A percentile compares a stretch with the other conserved stretches of the same genome.
These are phyloP conservation scores for Tephrocybe rancida DNA, from an alignment of 768 basidiomycete species.

Conservation along the genomic window DNA sequence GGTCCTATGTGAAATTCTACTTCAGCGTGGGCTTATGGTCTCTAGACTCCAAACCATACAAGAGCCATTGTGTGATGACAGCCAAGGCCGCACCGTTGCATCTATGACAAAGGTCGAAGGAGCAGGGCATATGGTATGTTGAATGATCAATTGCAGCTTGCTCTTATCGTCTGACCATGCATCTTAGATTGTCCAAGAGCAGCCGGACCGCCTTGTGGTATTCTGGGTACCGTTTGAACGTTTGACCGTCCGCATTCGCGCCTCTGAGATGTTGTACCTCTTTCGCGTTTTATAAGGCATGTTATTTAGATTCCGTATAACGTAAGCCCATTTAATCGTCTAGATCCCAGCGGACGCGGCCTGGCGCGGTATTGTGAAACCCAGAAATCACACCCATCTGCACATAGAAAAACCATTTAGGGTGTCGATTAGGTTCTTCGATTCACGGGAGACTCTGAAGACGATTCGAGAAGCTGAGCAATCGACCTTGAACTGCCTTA, in stretches of 20 bases:
- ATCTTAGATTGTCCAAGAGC: slow-evolving; percentile 46
- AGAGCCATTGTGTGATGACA: slow-evolving; percentile 40
- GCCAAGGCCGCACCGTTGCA: slow-evolving; percentile 40
- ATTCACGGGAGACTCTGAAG: too few relatives aligned
- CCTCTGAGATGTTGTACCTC: too few relatives aligned
- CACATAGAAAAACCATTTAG: too few relatives aligned
- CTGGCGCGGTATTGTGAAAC: too few relatives aligned
- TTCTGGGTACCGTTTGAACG: slow-evolving; percentile 30
- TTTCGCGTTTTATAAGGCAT: too few relatives aligned
- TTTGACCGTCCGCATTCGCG: slow-evolving; percentile 16
- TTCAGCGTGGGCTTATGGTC: slow-evolving; percentile 38
- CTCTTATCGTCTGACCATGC: background rate
- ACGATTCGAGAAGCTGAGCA: too few relatives aligned
- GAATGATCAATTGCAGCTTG: background rate
- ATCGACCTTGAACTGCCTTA: too few relatives aligned
- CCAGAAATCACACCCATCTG: too few relatives aligned
- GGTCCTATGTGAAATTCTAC: slow-evolving; percentile 39
- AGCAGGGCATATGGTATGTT: slow-evolving; percentile 22
- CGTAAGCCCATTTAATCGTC: too few relatives aligned
- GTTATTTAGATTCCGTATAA: too few relatives aligned
- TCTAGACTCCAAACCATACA: slow-evolving; percentile 46
- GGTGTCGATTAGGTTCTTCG: too few relatives aligned
- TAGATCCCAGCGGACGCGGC: too few relatives aligned
- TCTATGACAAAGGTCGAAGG: slow-evolving; percentile 45
- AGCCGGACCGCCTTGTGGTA: slow-evolving; percentile 40